Percentiles rank a stretch among this genome's conserved stretches.
Conservation (phyloP, 2,329 filamentous ascomycete genomes). For the Dactylellina sp. region DNA sequence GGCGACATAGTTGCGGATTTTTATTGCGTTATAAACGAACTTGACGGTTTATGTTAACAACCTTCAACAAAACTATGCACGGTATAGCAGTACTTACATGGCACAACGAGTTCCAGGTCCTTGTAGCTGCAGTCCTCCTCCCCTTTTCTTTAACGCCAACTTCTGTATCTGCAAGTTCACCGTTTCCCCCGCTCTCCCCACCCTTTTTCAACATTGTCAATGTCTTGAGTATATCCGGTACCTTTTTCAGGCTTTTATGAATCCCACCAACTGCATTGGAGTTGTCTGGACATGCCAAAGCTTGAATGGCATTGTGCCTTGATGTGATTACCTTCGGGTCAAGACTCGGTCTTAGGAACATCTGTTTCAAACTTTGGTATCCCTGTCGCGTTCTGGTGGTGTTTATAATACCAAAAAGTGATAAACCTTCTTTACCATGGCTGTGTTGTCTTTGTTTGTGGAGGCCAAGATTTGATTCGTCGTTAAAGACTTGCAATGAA, state of each 20-base stretch:
- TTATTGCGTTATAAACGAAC: constrained; percentile 78
- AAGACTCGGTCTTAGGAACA: constrained; percentile 82
- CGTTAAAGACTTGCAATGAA: constrained; percentile 85
- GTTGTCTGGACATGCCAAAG: constrained; percentile 78
- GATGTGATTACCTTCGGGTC: constrained; percentile 76
- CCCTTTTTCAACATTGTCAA: constrained; percentile 82
- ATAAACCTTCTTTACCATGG: constrained; percentile 82
- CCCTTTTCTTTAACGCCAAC: constrained; percentile 59
- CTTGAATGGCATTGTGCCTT: constrained; percentile 76
- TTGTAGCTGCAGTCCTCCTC: constrained; percentile 65
- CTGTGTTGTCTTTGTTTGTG: constrained; percentile 78
- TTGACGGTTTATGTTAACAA: constrained; percentile 61
- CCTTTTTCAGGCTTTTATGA: constrained; percentile 72
- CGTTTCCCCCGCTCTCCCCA: constrained; percentile 61
- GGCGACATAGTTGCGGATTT: constrained; percentile 74
- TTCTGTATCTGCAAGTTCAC: constrained; percentile 19
- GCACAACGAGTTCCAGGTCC: constrained; percentile 47
- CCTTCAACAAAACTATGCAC: constrained; percentile 74
- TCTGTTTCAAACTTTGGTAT: constrained; percentile 76
- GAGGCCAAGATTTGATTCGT: constrained; percentile 83
- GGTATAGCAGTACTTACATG: constrained; percentile 64
- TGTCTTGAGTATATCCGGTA: constrained; percentile 79
- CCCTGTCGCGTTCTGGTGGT: constrained; percentile 77
- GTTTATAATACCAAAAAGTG: constrained; percentile 72
- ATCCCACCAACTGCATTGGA: constrained; percentile 69